Percentiles rank a stretch among this genome's conserved stretches.
phyloP scores from a whole-genome alignment of 257 asterid species.

The Petrea volubilis region DNA sequence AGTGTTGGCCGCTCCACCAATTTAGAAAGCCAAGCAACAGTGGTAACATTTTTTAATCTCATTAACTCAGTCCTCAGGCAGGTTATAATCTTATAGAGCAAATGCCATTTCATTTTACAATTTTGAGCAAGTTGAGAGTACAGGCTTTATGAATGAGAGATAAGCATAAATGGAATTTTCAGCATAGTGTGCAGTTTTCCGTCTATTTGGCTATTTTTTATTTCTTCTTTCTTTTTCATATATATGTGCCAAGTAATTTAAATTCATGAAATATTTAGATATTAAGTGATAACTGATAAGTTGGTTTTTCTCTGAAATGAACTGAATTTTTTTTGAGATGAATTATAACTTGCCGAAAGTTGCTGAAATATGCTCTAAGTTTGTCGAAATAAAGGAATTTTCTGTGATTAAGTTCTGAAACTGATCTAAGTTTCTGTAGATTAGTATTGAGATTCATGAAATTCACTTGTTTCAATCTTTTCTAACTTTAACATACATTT shows the following conservation, averaged over 20 bases:
- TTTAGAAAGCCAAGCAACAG: slow-evolving; percentile 32
- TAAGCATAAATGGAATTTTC: neutral
- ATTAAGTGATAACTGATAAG: too few relatives aligned
- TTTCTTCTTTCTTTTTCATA: neutral
- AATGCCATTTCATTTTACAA: neutral
- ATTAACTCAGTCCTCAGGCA: neutral
- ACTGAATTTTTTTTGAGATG: neutral
- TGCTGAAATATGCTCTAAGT: neutral
- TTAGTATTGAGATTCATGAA: neutral
- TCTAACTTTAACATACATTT: too few relatives aligned
- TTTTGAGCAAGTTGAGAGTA: neutral
- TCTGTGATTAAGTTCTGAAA: neutral
- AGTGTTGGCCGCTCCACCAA: slow-evolving; percentile 32
- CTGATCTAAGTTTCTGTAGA: neutral
- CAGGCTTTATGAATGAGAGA: neutral
- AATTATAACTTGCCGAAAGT: neutral
- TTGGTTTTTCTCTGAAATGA: too few relatives aligned
- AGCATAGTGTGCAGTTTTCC: neutral
- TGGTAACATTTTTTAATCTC: slow-evolving; percentile 35
- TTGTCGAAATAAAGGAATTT: neutral
- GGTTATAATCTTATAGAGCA: neutral
- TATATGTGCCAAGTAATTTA: neutral
- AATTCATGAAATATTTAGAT: neutral
- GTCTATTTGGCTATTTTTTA: neutral
- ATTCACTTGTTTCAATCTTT: neutral